phyloP scores from a whole-genome alignment of 176 grass and related monocot species.

The Triticum timopheevii region DNA sequence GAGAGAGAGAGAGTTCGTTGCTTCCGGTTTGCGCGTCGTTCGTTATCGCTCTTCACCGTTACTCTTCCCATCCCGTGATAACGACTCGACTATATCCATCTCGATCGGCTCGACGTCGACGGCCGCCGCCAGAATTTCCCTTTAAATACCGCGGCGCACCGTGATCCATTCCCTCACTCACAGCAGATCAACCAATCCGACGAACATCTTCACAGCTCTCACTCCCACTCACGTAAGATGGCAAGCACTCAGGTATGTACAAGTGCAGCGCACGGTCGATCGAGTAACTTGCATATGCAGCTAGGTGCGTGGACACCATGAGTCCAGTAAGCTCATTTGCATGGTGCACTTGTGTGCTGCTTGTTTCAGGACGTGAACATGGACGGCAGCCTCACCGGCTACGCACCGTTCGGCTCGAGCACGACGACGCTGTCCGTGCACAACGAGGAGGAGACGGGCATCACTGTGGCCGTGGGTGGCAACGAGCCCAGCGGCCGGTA shows the following conservation, averaged over 20 bases:
- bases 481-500: conserved; percentile 29
- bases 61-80: neutral
- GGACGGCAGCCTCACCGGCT: conserved; percentile 20
- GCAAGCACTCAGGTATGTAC: neutral
- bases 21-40: neutral
- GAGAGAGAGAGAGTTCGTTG: neutral
- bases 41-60: neutral
- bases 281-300: too few species aligned
- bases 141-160: neutral
- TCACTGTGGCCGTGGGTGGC: neutral
- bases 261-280: too few species aligned
- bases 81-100: neutral
- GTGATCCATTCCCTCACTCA: neutral
- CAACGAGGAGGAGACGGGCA: neutral
- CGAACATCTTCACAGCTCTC: neutral
- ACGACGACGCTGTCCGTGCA: conserved; percentile 39
- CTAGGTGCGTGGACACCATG: too few species aligned
- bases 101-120: neutral
- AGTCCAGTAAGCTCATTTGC: neutral
- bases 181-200: neutral
- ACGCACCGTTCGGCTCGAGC: conserved; percentile 34
- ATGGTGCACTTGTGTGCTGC: neutral
- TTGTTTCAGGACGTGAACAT: conserved; percentile 34
- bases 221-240: neutral
- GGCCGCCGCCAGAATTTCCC: neutral